Percentiles rank a stretch among this genome's conserved stretches.
Evolutionary conservation across 176 grass and related monocot species (phyloP).

Genomic region (Aegilops umbellulata): DNA sequence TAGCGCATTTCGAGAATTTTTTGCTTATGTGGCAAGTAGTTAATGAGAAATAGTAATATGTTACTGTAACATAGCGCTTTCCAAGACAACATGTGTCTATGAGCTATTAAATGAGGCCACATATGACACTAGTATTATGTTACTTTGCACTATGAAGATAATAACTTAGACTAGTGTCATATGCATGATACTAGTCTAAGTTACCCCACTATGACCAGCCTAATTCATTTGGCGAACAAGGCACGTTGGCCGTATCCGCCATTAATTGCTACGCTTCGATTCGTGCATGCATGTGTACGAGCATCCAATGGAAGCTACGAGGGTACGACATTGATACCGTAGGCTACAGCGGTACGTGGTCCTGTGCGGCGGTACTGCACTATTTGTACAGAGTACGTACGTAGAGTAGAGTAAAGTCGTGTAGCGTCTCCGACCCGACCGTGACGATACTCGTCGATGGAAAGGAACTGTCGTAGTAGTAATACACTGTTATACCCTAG

Average conservation of each 20-base stretch:
- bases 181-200: no score
- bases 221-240: conserved; percentile 1
- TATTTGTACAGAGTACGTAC: background rate
- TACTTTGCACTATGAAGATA: no score
- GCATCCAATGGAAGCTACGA: conserved; percentile 10
- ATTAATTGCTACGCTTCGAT: background rate
- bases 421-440: background rate
- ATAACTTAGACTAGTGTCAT: no score
- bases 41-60: no score
- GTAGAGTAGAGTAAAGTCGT: conserved; percentile 1
- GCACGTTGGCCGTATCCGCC: background rate
- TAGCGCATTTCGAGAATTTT: no score
- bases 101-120: no score
- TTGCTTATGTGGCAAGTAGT: no score
- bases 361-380: background rate
- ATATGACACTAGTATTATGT: no score
- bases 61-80: no score
- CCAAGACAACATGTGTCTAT: no score
- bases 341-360: background rate
- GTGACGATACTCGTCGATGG: background rate
- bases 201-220: no score
- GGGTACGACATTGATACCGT: background rate
- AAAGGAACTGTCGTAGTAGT: background rate
- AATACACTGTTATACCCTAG: no score
- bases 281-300: conserved; percentile 2